phyloP scores from a whole-genome alignment of 139 green algal species.

The Coccomyxa sp. region DNA sequence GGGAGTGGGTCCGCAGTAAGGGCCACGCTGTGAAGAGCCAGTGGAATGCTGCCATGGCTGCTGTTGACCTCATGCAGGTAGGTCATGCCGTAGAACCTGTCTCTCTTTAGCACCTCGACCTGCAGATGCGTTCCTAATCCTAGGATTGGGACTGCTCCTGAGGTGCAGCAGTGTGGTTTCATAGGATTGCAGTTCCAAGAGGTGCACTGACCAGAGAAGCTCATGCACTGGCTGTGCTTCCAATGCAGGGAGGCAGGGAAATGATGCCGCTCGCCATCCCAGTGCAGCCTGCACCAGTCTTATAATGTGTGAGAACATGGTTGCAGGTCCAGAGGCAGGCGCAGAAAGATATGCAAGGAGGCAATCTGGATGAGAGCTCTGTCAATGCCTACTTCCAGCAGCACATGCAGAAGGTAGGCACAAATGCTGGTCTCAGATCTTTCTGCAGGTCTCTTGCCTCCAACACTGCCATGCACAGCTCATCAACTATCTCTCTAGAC shows the following conservation, averaged over 20 bases:
- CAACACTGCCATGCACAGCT: neutral
- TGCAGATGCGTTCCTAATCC: neutral
- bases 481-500: neutral
- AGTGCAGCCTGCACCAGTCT: too few species aligned
- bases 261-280: too few species aligned
- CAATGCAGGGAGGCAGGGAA: too few species aligned
- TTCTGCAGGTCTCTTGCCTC: neutral
- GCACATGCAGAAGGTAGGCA: neutral
- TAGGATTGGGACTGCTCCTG: neutral
- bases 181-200: neutral
- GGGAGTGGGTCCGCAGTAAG: conserved; percentile 16
- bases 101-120: neutral
- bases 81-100: neutral
- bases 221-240: neutral
- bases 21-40: conserved; percentile 23
- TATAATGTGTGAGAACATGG: too few species aligned
- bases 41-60: conserved; percentile 6
- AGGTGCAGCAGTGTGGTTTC: neutral
- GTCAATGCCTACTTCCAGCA: neutral
- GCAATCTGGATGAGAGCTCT: conserved; percentile 15
- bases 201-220: neutral
- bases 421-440: neutral
- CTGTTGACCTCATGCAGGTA: conserved; percentile 3
- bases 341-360: conserved; percentile 13
- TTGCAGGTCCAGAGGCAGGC: conserved; percentile 14